A percentile compares a stretch with the other conserved stretches of the same genome.
These are phyloP conservation scores for Escallonia herrerae DNA, from an alignment of 129 eudicot species.

Conservation along the genomic window DNA sequence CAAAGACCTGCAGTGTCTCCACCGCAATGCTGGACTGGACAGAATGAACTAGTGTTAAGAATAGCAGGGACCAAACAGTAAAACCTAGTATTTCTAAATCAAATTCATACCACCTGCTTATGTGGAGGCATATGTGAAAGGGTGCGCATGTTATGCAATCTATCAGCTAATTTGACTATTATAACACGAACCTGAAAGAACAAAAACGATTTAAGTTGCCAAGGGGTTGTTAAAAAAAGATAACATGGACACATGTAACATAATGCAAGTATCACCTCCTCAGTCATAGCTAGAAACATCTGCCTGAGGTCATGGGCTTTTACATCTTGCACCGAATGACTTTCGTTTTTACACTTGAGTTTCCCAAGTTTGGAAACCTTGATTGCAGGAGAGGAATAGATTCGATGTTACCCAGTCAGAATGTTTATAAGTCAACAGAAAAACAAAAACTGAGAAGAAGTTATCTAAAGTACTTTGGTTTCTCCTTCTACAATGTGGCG, in stretches of 20 bases:
- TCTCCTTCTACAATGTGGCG: conserved; percentile 99
- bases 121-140: conserved; percentile 98
- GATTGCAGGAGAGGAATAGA: conserved; percentile 6
- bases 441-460: background rate
- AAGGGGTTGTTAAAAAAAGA: conserved; percentile 12
- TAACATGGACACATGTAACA: background rate
- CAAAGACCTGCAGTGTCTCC: conserved; percentile 98
- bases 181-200: conserved; percentile 88
- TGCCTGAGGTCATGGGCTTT: conserved; percentile 96
- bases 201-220: background rate
- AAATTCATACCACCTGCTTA: conserved; percentile 69
- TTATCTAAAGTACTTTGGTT: conserved; percentile 56
- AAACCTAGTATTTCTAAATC: background rate
- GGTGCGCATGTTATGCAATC: conserved; percentile 98
- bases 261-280: conserved; percentile 51
- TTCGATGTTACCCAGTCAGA: background rate
- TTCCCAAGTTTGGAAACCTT: conserved; percentile 98
- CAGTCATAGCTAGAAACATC: conserved; percentile 99
- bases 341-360: conserved; percentile 75
- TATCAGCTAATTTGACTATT: conserved; percentile 96
- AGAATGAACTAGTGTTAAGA: conserved; percentile 15
- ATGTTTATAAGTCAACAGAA: conserved; percentile 6
- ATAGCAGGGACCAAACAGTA: conserved; percentile 2
- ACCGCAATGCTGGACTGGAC: conserved; percentile 87
- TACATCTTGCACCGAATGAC: conserved; percentile 79